These are phyloP conservation scores for Exutisphaerella laricina DNA, from an alignment of 2,329 filamentous ascomycete genomes.

Conservation along the genomic window DNA sequence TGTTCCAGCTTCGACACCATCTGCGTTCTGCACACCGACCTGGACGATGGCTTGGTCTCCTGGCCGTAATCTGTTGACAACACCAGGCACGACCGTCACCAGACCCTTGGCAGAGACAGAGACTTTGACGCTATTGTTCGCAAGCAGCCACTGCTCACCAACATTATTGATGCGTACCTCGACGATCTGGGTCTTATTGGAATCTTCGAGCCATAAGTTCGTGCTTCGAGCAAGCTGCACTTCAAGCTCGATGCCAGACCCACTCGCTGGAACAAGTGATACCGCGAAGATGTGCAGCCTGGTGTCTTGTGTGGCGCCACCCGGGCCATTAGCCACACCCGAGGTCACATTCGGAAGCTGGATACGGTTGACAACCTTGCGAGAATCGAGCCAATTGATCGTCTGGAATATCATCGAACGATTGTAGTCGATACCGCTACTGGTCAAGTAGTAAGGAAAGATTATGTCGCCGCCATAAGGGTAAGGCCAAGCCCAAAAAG, in stretches of 20 bases:
- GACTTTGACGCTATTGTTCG: slow-evolving; percentile 34
- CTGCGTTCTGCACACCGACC: slow-evolving; percentile 34
- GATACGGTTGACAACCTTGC: slow-evolving; percentile 35
- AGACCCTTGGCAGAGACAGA: slow-evolving; percentile 32
- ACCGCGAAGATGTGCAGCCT: slow-evolving; percentile 39
- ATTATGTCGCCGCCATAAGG: slow-evolving; percentile 39
- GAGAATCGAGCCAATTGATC: slow-evolving; percentile 37
- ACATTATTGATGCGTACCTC: slow-evolving; percentile 37
- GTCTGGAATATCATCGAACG: slow-evolving; percentile 37
- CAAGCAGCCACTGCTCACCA: slow-evolving; percentile 32
- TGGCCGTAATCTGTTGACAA: slow-evolving; percentile 38
- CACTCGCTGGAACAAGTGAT: slow-evolving; percentile 31
- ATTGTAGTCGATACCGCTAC: slow-evolving; percentile 36
- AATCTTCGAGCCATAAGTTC: slow-evolving; percentile 37
- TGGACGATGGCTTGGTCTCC: slow-evolving; percentile 38
- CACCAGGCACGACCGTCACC: slow-evolving; percentile 32
- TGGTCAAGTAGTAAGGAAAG: slow-evolving; percentile 37
- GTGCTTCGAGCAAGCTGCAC: slow-evolving; percentile 40
- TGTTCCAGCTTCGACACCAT: slow-evolving; percentile 29
- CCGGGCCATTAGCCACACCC: slow-evolving; percentile 31
- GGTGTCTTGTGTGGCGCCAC: slow-evolving; percentile 27
- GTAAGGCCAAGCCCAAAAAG: slow-evolving; percentile 39
- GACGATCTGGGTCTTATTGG: slow-evolving; percentile 37
- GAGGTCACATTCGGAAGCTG: slow-evolving; percentile 35
- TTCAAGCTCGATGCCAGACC: slow-evolving; percentile 26